A percentile compares a stretch with the other conserved stretches of the same genome.
Conservation (phyloP, 768 basidiomycete species). For the Boletus reticuloceps region DNA sequence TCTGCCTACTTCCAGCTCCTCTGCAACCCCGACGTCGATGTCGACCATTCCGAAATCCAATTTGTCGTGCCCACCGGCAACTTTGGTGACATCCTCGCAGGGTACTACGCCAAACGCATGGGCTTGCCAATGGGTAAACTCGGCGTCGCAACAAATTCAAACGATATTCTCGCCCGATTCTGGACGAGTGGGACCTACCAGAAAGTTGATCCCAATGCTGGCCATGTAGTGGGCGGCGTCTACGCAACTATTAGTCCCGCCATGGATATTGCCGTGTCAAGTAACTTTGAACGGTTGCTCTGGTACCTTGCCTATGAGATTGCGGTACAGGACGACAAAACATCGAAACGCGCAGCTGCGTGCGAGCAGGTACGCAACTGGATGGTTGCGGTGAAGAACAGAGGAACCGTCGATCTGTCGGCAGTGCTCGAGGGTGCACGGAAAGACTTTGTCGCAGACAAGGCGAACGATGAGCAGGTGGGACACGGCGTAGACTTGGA, state of each 20-base stretch:
- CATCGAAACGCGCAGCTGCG: slow-evolving; percentile 42
- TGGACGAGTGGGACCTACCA: slow-evolving; percentile 93
- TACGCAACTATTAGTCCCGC: slow-evolving; percentile 92
- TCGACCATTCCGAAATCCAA: slow-evolving; percentile 57
- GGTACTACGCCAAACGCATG: slow-evolving; percentile 94
- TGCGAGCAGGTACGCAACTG: slow-evolving; percentile 67
- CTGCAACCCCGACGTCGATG: slow-evolving; percentile 42
- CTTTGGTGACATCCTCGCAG: slow-evolving; percentile 96
- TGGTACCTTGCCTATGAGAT: slow-evolving; percentile 92
- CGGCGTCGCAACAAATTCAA: slow-evolving; percentile 92
- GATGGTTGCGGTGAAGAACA: slow-evolving; percentile 83
- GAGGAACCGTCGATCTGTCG: slow-evolving; percentile 76
- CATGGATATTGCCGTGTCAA: slow-evolving; percentile 98
- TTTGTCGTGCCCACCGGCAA: slow-evolving; percentile 98
- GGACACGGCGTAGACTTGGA: not conserved
- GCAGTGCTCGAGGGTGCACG: slow-evolving; percentile 68
- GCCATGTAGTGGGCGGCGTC: slow-evolving; percentile 50
- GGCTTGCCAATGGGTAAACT: slow-evolving; percentile 88
- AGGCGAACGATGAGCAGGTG: slow-evolving; percentile 84
- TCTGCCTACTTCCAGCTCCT: slow-evolving; percentile 85
- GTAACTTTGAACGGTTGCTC: slow-evolving; percentile 93
- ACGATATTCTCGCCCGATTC: slow-evolving; percentile 95
- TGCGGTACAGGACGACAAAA: slow-evolving; percentile 32
- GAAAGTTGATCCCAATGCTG: slow-evolving; percentile 57
- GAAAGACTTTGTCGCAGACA: slow-evolving; percentile 84